These are phyloP conservation scores for Lachancea sp. DNA, from an alignment of 805 yeast genomes.

Conservation along the genomic window DNA sequence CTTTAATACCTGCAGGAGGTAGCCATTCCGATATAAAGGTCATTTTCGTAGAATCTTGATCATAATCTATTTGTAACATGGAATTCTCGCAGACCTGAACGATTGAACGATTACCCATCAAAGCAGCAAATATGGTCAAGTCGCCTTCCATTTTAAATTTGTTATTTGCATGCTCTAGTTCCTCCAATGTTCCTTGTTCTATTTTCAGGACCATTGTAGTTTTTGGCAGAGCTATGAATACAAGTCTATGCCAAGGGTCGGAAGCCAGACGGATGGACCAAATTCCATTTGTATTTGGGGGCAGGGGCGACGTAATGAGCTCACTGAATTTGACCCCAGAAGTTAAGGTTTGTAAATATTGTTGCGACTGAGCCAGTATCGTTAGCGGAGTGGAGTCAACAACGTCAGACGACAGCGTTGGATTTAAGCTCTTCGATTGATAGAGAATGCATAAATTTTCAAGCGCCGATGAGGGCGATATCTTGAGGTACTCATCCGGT, in stretches of 20 bases:
- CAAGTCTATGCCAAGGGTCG: slow-evolving; percentile 20
- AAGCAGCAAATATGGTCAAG: slow-evolving; percentile 62
- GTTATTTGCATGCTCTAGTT: slow-evolving; percentile 69
- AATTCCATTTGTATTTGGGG: slow-evolving; percentile 53
- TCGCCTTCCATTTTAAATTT: slow-evolving; percentile 51
- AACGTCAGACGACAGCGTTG: slow-evolving; percentile 42
- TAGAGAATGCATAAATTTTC: slow-evolving; percentile 58
- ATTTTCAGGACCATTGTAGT: slow-evolving; percentile 23
- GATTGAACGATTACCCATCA: slow-evolving; percentile 55
- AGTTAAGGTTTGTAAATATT: slow-evolving; percentile 40
- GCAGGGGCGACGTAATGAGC: slow-evolving; percentile 70
- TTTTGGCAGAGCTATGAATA: slow-evolving; percentile 22
- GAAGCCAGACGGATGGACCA: slow-evolving; percentile 52
- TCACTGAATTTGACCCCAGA: slow-evolving; percentile 55
- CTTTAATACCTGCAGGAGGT: slow-evolving; percentile 70
- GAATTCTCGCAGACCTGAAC: slow-evolving; percentile 72
- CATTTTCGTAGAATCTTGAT: slow-evolving; percentile 23
- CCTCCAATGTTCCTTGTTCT: slow-evolving; percentile 52
- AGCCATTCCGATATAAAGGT: slow-evolving; percentile 53
- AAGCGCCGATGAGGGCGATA: slow-evolving; percentile 33
- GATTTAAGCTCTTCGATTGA: slow-evolving; percentile 40
- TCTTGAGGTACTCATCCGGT: slow-evolving; percentile 28
- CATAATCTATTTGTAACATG: slow-evolving; percentile 45
- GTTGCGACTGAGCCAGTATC: slow-evolving; percentile 25
- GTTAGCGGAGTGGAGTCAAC: slow-evolving; percentile 23